phyloP scores from a whole-genome alignment of 257 asterid species.

The Solanum chilense region DNA sequence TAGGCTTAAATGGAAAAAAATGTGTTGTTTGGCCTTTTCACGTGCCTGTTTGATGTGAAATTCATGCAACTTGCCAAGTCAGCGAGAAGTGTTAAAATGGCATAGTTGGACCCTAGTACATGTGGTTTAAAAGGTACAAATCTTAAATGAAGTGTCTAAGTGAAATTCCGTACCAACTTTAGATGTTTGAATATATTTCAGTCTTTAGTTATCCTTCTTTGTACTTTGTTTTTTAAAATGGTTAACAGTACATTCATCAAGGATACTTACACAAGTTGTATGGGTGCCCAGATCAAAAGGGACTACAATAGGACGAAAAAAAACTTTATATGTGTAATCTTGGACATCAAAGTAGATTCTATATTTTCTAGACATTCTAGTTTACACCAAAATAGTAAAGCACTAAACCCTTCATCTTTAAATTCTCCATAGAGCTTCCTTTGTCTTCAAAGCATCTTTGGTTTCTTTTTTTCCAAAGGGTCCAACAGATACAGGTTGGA shows the following conservation, averaged over 20 bases:
- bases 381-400: not conserved
- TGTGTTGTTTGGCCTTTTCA: not conserved
- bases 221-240: not conserved
- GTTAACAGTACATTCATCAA: not conserved
- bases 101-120: not conserved
- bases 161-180: not conserved
- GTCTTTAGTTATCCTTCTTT: not conserved
- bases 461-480: not conserved
- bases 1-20: not conserved
- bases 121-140: not conserved
- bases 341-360: not conserved
- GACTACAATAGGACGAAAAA: not conserved
- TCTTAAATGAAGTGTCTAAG: not conserved
- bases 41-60: not conserved
- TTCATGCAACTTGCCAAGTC: not conserved
- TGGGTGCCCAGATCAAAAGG: not conserved
- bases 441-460: not conserved
- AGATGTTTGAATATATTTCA: too few relatives aligned
- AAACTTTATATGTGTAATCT: not conserved
- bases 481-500: not conserved
- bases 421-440: not conserved
- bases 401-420: not conserved
- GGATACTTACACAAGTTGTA: not conserved
- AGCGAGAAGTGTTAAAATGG: not conserved
- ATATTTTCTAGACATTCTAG: not conserved